Evolutionary conservation across 2,329 filamentous ascomycete genomes (phyloP), one percentile per base, ranked within the genome.

Genomic region (Ceratocystis cubensis): DNA sequence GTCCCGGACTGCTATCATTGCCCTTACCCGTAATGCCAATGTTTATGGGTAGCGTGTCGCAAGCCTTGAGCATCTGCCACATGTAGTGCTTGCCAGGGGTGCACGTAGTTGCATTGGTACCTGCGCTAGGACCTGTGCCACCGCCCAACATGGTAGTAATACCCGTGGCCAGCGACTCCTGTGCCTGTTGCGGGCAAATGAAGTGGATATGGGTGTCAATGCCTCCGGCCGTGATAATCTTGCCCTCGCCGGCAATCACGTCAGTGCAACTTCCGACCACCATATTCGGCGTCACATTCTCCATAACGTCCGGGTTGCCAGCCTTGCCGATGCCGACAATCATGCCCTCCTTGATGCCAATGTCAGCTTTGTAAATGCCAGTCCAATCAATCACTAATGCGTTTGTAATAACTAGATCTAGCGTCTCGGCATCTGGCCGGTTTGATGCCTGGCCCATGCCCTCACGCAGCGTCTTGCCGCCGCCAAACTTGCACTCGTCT

Each of bases 291-390:
- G 87, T 80, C 5, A 97, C 90, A 3, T 89, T 89, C 41, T 94
- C 88, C 93, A 96, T 96, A 61, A 96, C 85, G 76, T 97, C 93
- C n/a, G 93, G 93, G 72, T 96, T 97, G 22, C 93, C 93, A 17
- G 93, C 91, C 76, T 97, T 96, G 68, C 93, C 93, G 71, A 97
- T 93, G 0, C 85, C 93, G 33, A 87, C 86, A 72, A 97, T 96
- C 48, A 88, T 74, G 1, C 93, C 92, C 71, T 91, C 77, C 75
- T 95, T 96, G 75, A 97, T 86, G 33, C 93, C 93, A 73, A 97
- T 96, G 75, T 97, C 93, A 5, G 92, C 93, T 78, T 97, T 97
- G 80, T 90, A 95, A 73, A 97, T 96, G 61, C 93, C 93, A 0
- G 83, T 88, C 83, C 88, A 95, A 77, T 97, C 93, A 22, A 97